phyloP scores from a whole-genome alignment of 108 stramenopile species.

The Skeletonema tropicum region DNA sequence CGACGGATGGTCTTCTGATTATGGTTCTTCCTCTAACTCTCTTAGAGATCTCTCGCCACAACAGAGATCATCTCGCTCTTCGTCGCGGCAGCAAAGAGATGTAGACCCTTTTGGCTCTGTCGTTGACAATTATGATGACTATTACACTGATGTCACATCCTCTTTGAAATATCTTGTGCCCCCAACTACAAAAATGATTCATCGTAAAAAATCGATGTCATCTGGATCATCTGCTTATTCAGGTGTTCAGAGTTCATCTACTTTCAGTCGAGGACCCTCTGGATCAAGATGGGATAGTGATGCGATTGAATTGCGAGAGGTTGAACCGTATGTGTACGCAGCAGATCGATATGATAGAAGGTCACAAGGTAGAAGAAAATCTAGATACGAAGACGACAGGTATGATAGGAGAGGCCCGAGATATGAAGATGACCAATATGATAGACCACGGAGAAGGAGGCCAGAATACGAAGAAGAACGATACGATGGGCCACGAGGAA shows the following conservation, averaged over 20 bases:
- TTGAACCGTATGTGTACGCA: not conserved
- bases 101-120: slow-evolving; percentile 3
- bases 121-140: slow-evolving; percentile 2
- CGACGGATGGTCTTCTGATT: not conserved
- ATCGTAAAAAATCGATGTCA: not conserved
- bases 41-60: not conserved
- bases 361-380: not conserved
- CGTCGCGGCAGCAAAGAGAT: not conserved
- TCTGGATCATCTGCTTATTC: slow-evolving; percentile 5
- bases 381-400: not conserved
- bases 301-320: not conserved
- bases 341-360: not conserved
- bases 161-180: slow-evolving; percentile 3
- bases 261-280: not conserved
- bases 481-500: not conserved
- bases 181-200: not conserved
- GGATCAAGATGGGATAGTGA: not conserved
- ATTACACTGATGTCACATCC: not conserved
- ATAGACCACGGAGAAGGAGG: not conserved
- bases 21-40: not conserved
- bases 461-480: not conserved
- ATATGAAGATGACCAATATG: not conserved
- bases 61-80: not conserved
- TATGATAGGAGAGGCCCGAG: not conserved
- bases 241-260: not conserved